Evolutionary conservation across 2,329 filamentous ascomycete genomes (phyloP).

Genomic region (Pseudogymnoascus sp.): DNA sequence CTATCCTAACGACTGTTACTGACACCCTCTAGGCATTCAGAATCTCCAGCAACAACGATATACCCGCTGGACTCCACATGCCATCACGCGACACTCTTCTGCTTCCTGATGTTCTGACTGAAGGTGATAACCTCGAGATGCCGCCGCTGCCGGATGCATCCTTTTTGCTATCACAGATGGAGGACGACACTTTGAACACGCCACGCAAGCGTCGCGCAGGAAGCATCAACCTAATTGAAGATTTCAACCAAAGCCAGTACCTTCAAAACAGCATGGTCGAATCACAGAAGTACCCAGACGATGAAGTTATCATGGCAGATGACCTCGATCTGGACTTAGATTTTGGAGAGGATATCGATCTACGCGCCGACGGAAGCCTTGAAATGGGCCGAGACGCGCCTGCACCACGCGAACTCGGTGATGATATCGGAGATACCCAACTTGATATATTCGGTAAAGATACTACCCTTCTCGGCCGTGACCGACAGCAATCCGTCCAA

Average conservation of each 20-base stretch:
- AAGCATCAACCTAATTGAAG: constrained; percentile 61
- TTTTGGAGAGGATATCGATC: constrained; percentile 54
- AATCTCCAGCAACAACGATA: constrained; percentile 87
- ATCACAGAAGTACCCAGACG: constrained; percentile 42
- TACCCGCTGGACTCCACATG: constrained; percentile 73
- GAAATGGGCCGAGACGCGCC: constrained; percentile 88
- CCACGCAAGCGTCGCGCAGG: constrained; percentile 51
- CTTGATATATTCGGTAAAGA: constrained; percentile 49
- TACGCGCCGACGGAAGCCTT: constrained; percentile 52
- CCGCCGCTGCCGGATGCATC: constrained; percentile 84
- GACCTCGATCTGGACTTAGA: constrained; percentile 68
- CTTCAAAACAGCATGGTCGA: constrained; percentile 58
- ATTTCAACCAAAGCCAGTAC: constrained; percentile 71
- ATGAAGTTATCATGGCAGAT: constrained; percentile 48
- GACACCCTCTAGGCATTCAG: constrained; percentile 69
- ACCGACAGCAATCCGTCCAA: constrained; percentile 48
- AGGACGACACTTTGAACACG: constrained; percentile 46
- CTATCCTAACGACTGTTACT: constrained; percentile 22
- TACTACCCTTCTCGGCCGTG: constrained; percentile 36
- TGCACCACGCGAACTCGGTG: constrained; percentile 56
- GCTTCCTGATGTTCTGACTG: constrained; percentile 85
- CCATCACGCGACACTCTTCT: constrained; percentile 80
- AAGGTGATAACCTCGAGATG: constrained; percentile 70
- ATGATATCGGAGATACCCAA: constrained; percentile 55
- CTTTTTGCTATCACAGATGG: constrained; percentile 69